Evolutionary conservation across 805 yeast genomes (phyloP), one percentile per base, ranked within the genome.

Genomic region (Yamadazyma phyllophila): DNA sequence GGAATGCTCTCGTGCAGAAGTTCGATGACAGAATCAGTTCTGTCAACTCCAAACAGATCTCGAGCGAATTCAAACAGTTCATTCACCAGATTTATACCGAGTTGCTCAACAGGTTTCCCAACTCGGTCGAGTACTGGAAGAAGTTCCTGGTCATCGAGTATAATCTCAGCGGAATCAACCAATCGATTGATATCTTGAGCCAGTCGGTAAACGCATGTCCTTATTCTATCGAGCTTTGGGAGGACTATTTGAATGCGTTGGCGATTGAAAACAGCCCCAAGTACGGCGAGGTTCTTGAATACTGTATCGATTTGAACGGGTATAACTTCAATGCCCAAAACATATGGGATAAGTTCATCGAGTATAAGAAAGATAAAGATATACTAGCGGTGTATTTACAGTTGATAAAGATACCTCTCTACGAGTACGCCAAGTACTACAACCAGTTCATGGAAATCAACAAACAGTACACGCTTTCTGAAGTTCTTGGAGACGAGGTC

Each of bases 391-490:
- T 80, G 1, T 73, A 83, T 46, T 54, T 74, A 26, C 66, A 67
- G 47, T 63, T 82, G 38, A 62, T 81, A 33, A 58, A 59, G 34
- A 69, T 87, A 2, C 98, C 98, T 0, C 64, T 92, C 37, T 92
- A 92, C 63, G 96, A 90, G 56, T 91, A 89, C 61, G 84, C 97
- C 0, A 81, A 78, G 51, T 92, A 84, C 61, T 86, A 79, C 56
- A 81, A 70, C 67, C 59, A 72, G 57, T 63, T 80, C 57, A 55
- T 67, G 48, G 69, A 69, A 51, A 50, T 70, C 49, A 57, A 60
- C 49, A 66, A 69, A 41, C 57, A 62, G 26, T 66, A 66, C 58
- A 55, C 53, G 6, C 45, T 74, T 2, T 47, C 55, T 2, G 62
- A 65, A n/a, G 50, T 72, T 4, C 24, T 62, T 7, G 48, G 47